Evolutionary conservation across 345 rosid species (phyloP), one percentile per base, ranked within the genome.

Genomic region (Citrus australasica): DNA sequence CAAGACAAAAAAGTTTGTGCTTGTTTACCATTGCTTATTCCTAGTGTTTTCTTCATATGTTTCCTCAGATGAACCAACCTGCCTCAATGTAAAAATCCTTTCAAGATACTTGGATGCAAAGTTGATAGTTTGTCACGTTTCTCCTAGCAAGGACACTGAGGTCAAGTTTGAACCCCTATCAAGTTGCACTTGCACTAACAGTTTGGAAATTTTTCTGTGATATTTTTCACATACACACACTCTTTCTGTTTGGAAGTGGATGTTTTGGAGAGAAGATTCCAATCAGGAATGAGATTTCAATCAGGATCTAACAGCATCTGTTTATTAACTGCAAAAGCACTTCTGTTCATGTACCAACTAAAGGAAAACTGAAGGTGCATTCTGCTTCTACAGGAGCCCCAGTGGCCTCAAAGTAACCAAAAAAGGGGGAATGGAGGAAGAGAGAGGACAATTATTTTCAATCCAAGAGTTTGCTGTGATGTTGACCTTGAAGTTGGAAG

Each of bases 401-500:
- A 42, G 13, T 83, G 81, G 76, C 73, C 70, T 19, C 79, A 82
- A 28, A 74, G 67, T 76, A 72, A 81, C 51, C 83, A 84, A 80
- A 46, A 71, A 58, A 51, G 74, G 58, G 73, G 73, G 8, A 82
- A 62, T 74, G 79, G 80, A 74, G 88, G 83, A 73, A 74, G 77
- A 76, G 81, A 82, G 73, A 82, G 77, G 78, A 91, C 85, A 17
- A 79, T 94, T 71, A 88, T 96, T 79, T 96, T 96, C 77, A 91
- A 78, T 81, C 82, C 93, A 72, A 90, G 92, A 88, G 88, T 90
- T 80, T 94, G 94, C 59, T 66, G 76, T n/a, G 80, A 92, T 78
- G 92, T 94, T 65, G 97, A 96, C 75, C 88, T 96, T 3, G 99
- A 94, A 86, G 83, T 87, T 60, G 97, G 97, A 70, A 90, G 83